A percentile compares a stretch with the other conserved stretches of the same genome.
Conservation (phyloP, 2,329 filamentous ascomycete species). For the Ophiostoma novo-ulmi region DNA sequence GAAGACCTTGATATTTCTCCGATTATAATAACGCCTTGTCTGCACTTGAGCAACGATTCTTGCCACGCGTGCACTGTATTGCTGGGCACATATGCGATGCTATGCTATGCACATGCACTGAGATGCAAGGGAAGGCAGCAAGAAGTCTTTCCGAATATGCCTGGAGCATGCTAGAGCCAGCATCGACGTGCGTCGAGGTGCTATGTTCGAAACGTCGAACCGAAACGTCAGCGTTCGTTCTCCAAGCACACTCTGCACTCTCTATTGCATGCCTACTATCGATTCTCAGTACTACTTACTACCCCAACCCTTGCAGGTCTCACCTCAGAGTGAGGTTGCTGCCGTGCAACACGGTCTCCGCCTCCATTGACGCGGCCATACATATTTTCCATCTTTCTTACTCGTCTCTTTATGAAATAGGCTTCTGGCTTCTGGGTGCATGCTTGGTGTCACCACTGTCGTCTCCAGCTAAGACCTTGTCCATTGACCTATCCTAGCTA, state of each 20-base stretch:
- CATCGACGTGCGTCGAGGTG: not conserved
- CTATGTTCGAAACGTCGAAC: constrained; percentile 9
- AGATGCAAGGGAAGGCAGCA: not conserved
- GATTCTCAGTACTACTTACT: not conserved
- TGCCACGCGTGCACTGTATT: not conserved
- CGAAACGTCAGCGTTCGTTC: not conserved
- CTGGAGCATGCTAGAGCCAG: not conserved
- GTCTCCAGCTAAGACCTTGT: not conserved
- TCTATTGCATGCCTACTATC: not conserved
- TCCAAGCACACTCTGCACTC: not conserved
- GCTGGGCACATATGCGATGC: constrained; percentile 8
- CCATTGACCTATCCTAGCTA: not conserved
- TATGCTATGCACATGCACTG: constrained; percentile 2
- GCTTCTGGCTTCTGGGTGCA: not conserved
- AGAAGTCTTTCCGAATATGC: not conserved
- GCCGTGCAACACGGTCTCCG: not conserved
- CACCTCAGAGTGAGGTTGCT: constrained; percentile 10
- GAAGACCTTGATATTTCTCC: not conserved
- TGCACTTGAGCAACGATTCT: not conserved
- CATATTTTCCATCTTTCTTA: not conserved
- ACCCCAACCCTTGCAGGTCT: constrained; percentile 8
- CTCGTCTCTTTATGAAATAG: not conserved
- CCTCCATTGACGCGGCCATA: constrained; percentile 1
- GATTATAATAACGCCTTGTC: not conserved
- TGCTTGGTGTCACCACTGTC: not conserved